These are phyloP conservation scores for Colletotrichum tabaci DNA, from an alignment of 2,329 filamentous ascomycete genomes.

Conservation along the genomic window DNA sequence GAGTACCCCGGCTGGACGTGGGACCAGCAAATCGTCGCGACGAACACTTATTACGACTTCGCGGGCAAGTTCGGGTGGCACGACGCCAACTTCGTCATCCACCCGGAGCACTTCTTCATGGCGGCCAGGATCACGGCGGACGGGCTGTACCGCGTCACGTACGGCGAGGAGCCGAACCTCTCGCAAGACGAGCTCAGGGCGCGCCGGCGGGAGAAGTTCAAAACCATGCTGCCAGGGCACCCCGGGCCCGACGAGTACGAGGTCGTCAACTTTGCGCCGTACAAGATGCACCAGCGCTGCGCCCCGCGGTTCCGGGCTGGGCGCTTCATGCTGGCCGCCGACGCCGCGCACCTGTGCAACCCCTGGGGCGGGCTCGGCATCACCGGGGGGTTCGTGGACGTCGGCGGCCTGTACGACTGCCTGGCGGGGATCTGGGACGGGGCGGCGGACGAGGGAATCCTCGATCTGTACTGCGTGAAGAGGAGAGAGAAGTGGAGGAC, in stretches of 20 bases:
- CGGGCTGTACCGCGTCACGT: conserved; percentile 75
- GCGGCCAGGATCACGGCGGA: conserved; percentile 72
- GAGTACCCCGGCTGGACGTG: conserved; percentile 73
- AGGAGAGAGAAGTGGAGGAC: conserved; percentile 61
- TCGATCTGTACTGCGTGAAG: conserved; percentile 63
- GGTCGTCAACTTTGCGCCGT: conserved; percentile 70
- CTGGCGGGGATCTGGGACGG: conserved; percentile 63
- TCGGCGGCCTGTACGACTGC: conserved; percentile 73
- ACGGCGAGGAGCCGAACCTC: conserved; percentile 70
- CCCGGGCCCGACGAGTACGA: conserved; percentile 72
- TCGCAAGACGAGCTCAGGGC: conserved; percentile 66
- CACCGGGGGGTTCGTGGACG: conserved; percentile 75
- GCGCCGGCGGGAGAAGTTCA: conserved; percentile 69
- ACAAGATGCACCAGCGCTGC: conserved; percentile 74
- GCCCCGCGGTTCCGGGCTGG: conserved; percentile 71
- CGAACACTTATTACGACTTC: conserved; percentile 76
- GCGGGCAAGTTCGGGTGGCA: conserved; percentile 64
- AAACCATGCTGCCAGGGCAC: conserved; percentile 71
- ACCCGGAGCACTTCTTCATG: conserved; percentile 74
- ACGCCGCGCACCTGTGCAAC: conserved; percentile 72
- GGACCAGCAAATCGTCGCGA: conserved; percentile 73
- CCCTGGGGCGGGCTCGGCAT: conserved; percentile 73
- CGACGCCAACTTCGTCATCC: conserved; percentile 73
- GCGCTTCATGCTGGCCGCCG: conserved; percentile 69
- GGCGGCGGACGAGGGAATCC: conserved; percentile 58